Percentiles rank a stretch among this genome's conserved stretches.
Evolutionary conservation across 2,329 filamentous ascomycete species (phyloP).

Genomic region (Trichoderma polysporum): DNA sequence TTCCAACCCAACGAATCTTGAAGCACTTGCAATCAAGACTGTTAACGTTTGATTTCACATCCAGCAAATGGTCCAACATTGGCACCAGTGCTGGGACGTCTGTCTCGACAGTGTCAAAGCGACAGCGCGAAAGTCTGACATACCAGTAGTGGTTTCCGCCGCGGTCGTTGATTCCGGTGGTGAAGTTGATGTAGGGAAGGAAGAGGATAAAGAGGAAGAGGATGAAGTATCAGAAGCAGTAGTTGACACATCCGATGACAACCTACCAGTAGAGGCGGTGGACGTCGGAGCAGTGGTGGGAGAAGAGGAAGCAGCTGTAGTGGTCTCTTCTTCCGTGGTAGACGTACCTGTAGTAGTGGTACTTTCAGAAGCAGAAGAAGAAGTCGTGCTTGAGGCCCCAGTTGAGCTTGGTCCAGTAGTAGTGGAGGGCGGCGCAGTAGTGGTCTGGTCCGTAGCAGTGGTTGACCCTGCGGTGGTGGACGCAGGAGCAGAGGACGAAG

Average conservation of each 20-base stretch:
- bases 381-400: neutral
- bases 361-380: constrained; percentile 17
- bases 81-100: neutral
- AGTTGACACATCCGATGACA: constrained; percentile 32
- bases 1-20: neutral
- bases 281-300: constrained; percentile 30
- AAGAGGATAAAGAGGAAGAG: constrained; percentile 26
- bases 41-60: constrained; percentile 7
- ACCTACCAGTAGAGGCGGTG: constrained; percentile 36
- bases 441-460: constrained; percentile 1
- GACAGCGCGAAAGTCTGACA: constrained; percentile 29
- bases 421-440: neutral
- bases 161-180: constrained; percentile 19
- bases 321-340: constrained; percentile 30
- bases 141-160: constrained; percentile 31
- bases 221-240: constrained; percentile 28
- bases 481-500: constrained; percentile 2
- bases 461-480: constrained; percentile 3
- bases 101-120: constrained; percentile 23
- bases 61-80: neutral
- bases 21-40: neutral
- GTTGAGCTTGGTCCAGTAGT: neutral
- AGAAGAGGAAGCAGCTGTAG: constrained; percentile 34
- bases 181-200: constrained; percentile 24
- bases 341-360: constrained; percentile 29